Base-by-base conservation (phyloP, 108 stramenopile genomes). In the Chaetoceros muelleri region DNA sequence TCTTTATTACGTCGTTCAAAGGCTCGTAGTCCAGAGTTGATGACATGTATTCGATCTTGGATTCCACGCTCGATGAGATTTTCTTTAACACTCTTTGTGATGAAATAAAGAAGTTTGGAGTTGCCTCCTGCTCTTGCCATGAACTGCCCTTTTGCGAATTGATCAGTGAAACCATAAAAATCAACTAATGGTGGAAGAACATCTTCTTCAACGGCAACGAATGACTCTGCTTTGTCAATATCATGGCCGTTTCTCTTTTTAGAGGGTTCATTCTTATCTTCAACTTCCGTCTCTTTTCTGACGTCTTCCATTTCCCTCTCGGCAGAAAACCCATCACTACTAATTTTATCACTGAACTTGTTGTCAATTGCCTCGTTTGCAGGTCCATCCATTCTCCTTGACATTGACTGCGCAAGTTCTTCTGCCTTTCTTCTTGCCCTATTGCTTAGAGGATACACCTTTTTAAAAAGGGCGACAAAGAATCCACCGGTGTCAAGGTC, bases 401-500 rank as follows among this genome's bases (percentile, higher is more conserved):
- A 24, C 58, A 59, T 40, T 71, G 66, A 25, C 48, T 52, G 18
- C 59, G 62, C 60, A 71, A 55, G n/a, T 57, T 56, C 47, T 61
- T 54, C 73, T 65, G 69, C 59, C 57, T 48, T 29, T 63, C 71
- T 0, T 48, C 62, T 48, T 62, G 67, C 61, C 46, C 50, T 55
- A 26, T 55, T 57, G 56, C 76, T 78, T 44, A 87, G 58, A 19
- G 87, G 82, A n/a, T 74, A 76, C 30, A 82, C 72, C 67, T 97
- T 97, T 50, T 72, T 75, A 22, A 98, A 67, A 5, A 97, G 63
- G 1, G 94, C 87, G 47, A 98, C 93, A 63, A 98, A 99, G 68
- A 99, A 99, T 3, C 97, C 99, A 44, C 96, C 96, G 0, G 96
- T 97, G 59, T 99, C 85, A 80, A 93, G 89, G 60, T 99, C 97